phyloP scores from a whole-genome alignment of 208 protist genomes.

The Leishmania arabica region DNA sequence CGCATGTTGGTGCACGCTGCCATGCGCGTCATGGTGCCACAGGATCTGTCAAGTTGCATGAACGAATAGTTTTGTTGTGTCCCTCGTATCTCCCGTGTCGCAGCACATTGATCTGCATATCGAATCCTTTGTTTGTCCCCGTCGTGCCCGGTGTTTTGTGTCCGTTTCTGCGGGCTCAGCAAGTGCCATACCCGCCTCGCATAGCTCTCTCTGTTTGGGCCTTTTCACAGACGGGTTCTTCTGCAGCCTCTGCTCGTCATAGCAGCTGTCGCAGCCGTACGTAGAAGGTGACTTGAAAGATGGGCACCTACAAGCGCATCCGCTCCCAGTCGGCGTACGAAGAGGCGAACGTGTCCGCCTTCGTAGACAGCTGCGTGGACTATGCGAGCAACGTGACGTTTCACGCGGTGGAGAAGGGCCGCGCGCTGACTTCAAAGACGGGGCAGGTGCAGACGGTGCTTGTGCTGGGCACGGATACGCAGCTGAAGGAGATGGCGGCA shows the following conservation, averaged over 20 bases:
- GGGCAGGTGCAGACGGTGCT: conserved; percentile 37
- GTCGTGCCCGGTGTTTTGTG: neutral
- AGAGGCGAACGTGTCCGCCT: conserved; percentile 55
- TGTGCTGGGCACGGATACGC: conserved; percentile 47
- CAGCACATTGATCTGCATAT: no score
- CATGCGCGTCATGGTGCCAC: neutral
- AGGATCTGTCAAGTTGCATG: no score
- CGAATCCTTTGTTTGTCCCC: neutral
- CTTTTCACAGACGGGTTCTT: neutral
- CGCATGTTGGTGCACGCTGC: neutral
- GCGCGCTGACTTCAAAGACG: neutral
- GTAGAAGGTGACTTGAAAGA: neutral
- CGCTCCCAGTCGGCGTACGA: conserved; percentile 50
- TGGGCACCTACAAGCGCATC: conserved; percentile 48
- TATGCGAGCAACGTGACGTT: conserved; percentile 63
- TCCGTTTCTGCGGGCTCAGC: neutral
- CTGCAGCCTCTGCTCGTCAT: neutral
- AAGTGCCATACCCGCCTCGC: neutral
- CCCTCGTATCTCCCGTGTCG: no score
- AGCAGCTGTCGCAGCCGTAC: neutral
- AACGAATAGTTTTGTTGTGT: no score
- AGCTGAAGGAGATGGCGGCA: conserved; percentile 24
- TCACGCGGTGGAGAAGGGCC: conserved; percentile 35
- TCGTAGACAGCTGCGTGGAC: conserved; percentile 66
- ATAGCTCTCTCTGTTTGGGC: neutral